Percentiles rank a stretch among this genome's conserved stretches.
Evolutionary conservation across 164 flowering plant species (phyloP).

Genomic region (Umbilicus rupestris): DNA sequence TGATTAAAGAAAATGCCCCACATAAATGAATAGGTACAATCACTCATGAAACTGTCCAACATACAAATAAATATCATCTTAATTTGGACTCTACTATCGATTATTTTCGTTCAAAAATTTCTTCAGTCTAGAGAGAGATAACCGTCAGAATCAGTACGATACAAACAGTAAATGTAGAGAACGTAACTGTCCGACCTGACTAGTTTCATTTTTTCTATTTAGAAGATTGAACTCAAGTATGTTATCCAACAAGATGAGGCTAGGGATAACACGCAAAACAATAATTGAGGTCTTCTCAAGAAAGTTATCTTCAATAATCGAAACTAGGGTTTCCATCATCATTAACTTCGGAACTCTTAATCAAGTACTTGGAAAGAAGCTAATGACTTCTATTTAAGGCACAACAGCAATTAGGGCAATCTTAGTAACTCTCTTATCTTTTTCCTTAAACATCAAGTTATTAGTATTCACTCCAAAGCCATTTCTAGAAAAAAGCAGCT

Average conservation of each 20-base stretch:
- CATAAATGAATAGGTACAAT: not conserved
- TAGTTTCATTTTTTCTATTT: too few relatives aligned
- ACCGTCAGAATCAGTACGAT: too few relatives aligned
- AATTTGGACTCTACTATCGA: too few relatives aligned
- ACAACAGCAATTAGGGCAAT: not conserved
- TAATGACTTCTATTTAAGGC: not conserved
- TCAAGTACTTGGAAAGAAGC: conserved; percentile 2
- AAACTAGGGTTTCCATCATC: not conserved
- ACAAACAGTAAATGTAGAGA: too few relatives aligned
- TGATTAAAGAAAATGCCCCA: not conserved
- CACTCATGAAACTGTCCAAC: too few relatives aligned
- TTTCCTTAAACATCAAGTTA: conserved; percentile 1
- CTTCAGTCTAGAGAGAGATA: too few relatives aligned
- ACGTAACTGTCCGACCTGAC: too few relatives aligned
- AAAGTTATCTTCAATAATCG: not conserved
- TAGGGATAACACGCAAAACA: not conserved
- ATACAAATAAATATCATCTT: too few relatives aligned
- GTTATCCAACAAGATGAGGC: not conserved
- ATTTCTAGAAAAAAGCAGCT: conserved; percentile 6
- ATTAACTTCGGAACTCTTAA: not conserved
- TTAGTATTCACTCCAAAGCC: not conserved
- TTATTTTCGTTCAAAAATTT: too few relatives aligned
- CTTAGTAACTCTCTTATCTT: not conserved
- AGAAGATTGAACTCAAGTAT: too few relatives aligned
- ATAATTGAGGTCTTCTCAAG: not conserved